These are phyloP conservation scores for Logfia minima DNA, from an alignment of 129 eudicot species.

Conservation along the genomic window DNA sequence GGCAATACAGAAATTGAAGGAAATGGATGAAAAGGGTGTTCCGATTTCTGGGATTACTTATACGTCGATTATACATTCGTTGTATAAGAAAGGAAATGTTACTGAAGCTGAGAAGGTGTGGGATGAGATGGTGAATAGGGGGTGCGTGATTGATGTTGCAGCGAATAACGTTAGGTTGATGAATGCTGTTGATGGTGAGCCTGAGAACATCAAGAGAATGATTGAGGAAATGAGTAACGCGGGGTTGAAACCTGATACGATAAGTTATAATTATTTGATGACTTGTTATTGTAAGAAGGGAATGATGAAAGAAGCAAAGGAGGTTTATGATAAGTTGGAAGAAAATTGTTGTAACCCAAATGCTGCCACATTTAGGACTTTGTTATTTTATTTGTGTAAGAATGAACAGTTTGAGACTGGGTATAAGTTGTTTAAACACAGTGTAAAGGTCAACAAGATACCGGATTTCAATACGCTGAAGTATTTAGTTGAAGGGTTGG, in stretches of 20 bases:
- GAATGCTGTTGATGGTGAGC: slow-evolving; percentile 52
- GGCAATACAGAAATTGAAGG: slow-evolving; percentile 58
- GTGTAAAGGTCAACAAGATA: slow-evolving; percentile 69
- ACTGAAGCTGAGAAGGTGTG: slow-evolving; percentile 69
- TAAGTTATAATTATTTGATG: slow-evolving; percentile 73
- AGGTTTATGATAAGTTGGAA: slow-evolving; percentile 60
- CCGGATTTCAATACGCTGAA: slow-evolving; percentile 76
- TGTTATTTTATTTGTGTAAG: slow-evolving; percentile 65
- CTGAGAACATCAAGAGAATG: slow-evolving; percentile 53
- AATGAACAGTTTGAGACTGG: slow-evolving; percentile 62
- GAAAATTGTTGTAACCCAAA: slow-evolving; percentile 56
- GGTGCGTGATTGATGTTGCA: slow-evolving; percentile 59
- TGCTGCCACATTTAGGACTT: slow-evolving; percentile 78
- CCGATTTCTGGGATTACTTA: slow-evolving; percentile 44
- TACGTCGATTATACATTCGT: slow-evolving; percentile 60
- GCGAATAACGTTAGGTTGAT: slow-evolving; percentile 62
- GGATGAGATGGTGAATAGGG: slow-evolving; percentile 70
- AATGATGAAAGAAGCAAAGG: slow-evolving; percentile 77
- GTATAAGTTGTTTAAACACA: slow-evolving; percentile 75
- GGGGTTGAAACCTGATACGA: slow-evolving; percentile 63
- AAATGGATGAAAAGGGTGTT: slow-evolving; percentile 63
- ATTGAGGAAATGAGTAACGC: slow-evolving; percentile 65
- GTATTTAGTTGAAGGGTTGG: slow-evolving; percentile 70
- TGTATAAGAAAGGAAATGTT: slow-evolving; percentile 58
- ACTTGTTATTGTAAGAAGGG: slow-evolving; percentile 69